These are phyloP conservation scores for Pleodorina starrii DNA, from an alignment of 139 green algal genomes.

Conservation along the genomic window DNA sequence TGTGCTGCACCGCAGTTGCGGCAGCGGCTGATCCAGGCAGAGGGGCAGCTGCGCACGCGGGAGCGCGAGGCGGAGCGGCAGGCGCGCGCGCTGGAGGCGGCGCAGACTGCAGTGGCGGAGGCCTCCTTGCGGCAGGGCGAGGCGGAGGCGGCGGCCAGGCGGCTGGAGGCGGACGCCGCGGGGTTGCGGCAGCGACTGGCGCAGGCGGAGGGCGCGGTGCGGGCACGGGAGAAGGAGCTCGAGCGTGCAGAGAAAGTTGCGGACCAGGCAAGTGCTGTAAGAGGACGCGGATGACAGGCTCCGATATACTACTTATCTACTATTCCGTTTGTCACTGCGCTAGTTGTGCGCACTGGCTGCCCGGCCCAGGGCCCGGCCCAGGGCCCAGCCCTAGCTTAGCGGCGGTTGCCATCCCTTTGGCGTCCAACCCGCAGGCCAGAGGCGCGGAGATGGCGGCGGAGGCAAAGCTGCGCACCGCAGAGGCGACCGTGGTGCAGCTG, in stretches of 20 bases:
- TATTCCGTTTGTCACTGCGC: no score
- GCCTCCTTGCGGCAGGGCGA: background rate
- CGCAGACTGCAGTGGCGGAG: conserved; percentile 5
- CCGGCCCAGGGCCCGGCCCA: no score
- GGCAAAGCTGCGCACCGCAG: background rate
- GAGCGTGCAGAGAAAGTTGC: conserved; percentile 8
- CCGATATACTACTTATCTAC: no score
- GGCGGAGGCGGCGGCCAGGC: conserved; percentile 11
- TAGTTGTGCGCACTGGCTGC: no score
- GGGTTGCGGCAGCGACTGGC: conserved; percentile 34
- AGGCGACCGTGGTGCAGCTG: background rate
- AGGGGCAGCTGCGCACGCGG: conserved; percentile 3
- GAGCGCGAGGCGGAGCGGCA: conserved; percentile 44
- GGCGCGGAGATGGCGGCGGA: background rate
- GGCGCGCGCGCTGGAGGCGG: conserved; percentile 12
- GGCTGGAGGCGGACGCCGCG: conserved; percentile 2
- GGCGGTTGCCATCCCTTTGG: no score
- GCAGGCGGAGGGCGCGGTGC: background rate
- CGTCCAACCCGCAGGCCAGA: background rate
- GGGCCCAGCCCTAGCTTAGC: no score
- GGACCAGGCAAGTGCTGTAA: conserved; percentile 15
- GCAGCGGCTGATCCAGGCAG: conserved; percentile 9
- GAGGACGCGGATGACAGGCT: no score
- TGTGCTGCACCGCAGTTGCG: conserved; percentile 17
- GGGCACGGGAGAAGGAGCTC: conserved; percentile 20